phyloP scores from a whole-genome alignment of 352 stramenopile species.

The Pythium sukuiense region DNA sequence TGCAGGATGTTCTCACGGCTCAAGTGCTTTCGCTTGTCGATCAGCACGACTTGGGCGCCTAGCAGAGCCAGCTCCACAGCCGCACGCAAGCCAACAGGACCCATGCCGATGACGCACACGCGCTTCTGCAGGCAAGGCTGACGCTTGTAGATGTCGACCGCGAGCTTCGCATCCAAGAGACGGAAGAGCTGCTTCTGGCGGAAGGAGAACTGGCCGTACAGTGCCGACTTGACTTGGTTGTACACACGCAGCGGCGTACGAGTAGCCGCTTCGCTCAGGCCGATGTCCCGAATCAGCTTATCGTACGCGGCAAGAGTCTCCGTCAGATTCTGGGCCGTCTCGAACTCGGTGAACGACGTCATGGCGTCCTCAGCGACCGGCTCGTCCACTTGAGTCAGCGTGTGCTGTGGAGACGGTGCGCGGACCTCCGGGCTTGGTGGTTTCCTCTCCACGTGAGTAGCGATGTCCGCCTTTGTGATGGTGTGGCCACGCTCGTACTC shows the following conservation, averaged over 20 bases:
- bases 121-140: slow-evolving; percentile 66
- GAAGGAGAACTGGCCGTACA: slow-evolving; percentile 66
- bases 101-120: slow-evolving; percentile 75
- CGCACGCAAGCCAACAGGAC: slow-evolving; percentile 69
- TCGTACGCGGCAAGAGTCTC: slow-evolving; percentile 60
- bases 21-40: slow-evolving; percentile 84
- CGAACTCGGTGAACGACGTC: slow-evolving; percentile 58
- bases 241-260: slow-evolving; percentile 61
- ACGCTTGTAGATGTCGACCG: slow-evolving; percentile 50
- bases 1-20: slow-evolving; percentile 85
- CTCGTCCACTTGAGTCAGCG: slow-evolving; percentile 38
- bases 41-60: slow-evolving; percentile 66
- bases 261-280: slow-evolving; percentile 50
- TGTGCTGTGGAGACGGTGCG: slow-evolving; percentile 29
- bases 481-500: slow-evolving; percentile 37
- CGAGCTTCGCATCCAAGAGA: slow-evolving; percentile 58
- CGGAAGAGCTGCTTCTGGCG: slow-evolving; percentile 80
- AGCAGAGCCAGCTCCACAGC: slow-evolving; percentile 74
- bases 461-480: slow-evolving; percentile 28
- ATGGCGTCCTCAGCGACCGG: slow-evolving; percentile 40
- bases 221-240: slow-evolving; percentile 57
- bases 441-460: slow-evolving; percentile 15
- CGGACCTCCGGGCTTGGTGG: slow-evolving; percentile 1
- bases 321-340: slow-evolving; percentile 59
- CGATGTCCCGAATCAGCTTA: slow-evolving; percentile 52